Evolutionary conservation across 2,329 filamentous ascomycete genomes (phyloP), one percentile per base, ranked within the genome.

Genomic region (Nothopassalora personata): DNA sequence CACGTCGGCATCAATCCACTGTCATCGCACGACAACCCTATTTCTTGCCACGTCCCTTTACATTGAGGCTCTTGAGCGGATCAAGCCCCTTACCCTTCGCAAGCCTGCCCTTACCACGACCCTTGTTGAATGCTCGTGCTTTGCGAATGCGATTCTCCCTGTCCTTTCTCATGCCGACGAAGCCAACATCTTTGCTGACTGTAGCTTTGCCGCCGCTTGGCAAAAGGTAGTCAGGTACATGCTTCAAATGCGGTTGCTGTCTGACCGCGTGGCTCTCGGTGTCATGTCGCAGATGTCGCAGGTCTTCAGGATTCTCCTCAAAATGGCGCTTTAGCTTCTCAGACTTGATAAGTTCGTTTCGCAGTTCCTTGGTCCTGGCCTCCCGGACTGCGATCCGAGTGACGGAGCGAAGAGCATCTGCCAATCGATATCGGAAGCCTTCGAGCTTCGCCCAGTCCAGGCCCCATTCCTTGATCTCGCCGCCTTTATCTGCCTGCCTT

Each of bases 371-470:
- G 9, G 90, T 89, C 53, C 94, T 84, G 2, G 94, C 93, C 78
- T 97, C 92, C 64, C 93, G 88, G 48, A 99, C 85, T 0, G 93
- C 89, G 28, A 96, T 88, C 59, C 89, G 86, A 9, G 94, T 99
- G 2, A 99, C 91, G 0, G 91, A 88, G 63, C 92, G 85, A 45
- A 99, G 79, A 0, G 93, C 94, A 73, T 97, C 94, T 55, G 90
- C 89, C 84, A 96, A 91, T 66, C 94, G 88, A 76, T 99, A 99
- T 19, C 93, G 83, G 79, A 99, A 97, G 3, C 90, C 89, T 65
- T 97, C 91, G 23, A 99, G 86, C 70, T 95, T 90, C 71, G 88
- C 86, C 87, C 95, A 95, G 76, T 97, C 92, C 71, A 99, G 97
- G 68, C 88, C 86, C 78, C 96, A 99, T 10, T 91, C 90, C 72